phyloP scores from a whole-genome alignment of 1,139 yeast species.

The Lodderomyces beijingensis region DNA sequence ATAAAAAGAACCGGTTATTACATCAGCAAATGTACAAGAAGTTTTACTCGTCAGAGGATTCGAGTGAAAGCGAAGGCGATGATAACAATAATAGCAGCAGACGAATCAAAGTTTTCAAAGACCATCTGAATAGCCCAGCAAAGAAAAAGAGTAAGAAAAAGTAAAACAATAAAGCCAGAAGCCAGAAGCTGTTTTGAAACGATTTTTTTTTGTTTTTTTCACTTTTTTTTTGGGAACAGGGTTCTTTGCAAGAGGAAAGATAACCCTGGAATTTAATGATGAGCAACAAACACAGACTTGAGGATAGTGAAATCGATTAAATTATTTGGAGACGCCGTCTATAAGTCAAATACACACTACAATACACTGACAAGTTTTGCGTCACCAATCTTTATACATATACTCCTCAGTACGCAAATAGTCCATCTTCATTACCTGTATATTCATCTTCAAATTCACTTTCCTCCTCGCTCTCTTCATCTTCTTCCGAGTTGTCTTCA shows the following conservation, averaged over 20 bases:
- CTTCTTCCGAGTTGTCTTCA: constrained; percentile 27
- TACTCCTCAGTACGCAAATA: constrained; percentile 35
- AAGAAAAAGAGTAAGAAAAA: constrained; percentile 11
- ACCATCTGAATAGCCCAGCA: constrained; percentile 6
- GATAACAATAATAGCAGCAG: constrained; percentile 3
- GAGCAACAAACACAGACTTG: too few species aligned
- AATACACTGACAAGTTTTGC: too few species aligned
- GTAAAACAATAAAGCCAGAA: too few species aligned
- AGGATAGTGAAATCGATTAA: too few species aligned
- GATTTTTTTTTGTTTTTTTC: too few species aligned
- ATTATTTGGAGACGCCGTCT: too few species aligned
- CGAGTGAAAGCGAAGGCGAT: constrained; percentile 11
- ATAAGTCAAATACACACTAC: too few species aligned
- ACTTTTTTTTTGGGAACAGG: too few species aligned
- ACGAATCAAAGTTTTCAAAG: constrained; percentile 5
- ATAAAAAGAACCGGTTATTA: constrained; percentile 5
- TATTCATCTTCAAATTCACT: constrained; percentile 36
- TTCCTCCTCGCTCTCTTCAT: constrained; percentile 30
- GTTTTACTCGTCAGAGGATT: constrained; percentile 7
- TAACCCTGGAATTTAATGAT: too few species aligned
- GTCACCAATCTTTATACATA: too few species aligned
- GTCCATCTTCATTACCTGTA: constrained; percentile 48
- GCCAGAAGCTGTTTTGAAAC: too few species aligned
- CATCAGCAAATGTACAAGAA: constrained; percentile 8
- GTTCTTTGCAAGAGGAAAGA: too few species aligned